Percentiles rank a stretch among this genome's conserved stretches.
phyloP scores from a whole-genome alignment of 768 basidiomycete species.

The Amanita jacksonii region DNA sequence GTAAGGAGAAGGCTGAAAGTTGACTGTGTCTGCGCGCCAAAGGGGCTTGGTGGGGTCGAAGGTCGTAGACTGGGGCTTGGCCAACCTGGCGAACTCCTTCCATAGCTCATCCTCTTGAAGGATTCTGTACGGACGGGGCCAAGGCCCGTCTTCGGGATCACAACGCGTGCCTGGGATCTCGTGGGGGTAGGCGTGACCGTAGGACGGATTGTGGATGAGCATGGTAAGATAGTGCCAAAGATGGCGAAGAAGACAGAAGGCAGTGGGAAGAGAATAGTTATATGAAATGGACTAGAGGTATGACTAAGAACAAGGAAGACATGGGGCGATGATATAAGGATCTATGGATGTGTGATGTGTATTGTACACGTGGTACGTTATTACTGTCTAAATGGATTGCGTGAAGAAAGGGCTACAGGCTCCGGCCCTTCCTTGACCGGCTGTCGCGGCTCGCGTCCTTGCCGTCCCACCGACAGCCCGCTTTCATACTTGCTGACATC shows the following conservation, averaged over 20 bases:
- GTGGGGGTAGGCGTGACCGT: constrained; percentile 41
- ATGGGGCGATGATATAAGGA: too few relatives aligned
- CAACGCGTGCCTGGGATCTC: constrained; percentile 57
- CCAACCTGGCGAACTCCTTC: constrained; percentile 39
- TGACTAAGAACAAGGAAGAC: too few relatives aligned
- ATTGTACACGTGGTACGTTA: background rate
- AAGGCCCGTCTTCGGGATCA: constrained; percentile 54
- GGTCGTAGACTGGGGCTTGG: constrained; percentile 36
- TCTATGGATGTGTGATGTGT: too few relatives aligned
- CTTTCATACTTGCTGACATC: constrained; percentile 10
- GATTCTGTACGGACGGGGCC: constrained; percentile 50
- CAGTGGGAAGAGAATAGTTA: constrained; percentile 1
- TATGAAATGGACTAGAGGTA: background rate
- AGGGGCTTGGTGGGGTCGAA: constrained; percentile 24
- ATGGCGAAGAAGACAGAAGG: constrained; percentile 8
- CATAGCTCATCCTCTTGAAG: constrained; percentile 44
- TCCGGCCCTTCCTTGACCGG: constrained; percentile 41
- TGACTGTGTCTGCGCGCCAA: constrained; percentile 47
- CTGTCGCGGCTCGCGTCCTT: constrained; percentile 61
- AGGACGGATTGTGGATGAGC: constrained; percentile 29
- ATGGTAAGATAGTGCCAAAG: constrained; percentile 22
- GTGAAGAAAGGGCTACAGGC: constrained; percentile 7
- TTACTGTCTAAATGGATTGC: constrained; percentile 1
- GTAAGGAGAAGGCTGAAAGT: constrained; percentile 53
- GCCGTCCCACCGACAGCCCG: constrained; percentile 37